Evolutionary conservation across 192 early-diverging fungal species (phyloP).

Genomic region (Rhizophlyctis rosea): DNA sequence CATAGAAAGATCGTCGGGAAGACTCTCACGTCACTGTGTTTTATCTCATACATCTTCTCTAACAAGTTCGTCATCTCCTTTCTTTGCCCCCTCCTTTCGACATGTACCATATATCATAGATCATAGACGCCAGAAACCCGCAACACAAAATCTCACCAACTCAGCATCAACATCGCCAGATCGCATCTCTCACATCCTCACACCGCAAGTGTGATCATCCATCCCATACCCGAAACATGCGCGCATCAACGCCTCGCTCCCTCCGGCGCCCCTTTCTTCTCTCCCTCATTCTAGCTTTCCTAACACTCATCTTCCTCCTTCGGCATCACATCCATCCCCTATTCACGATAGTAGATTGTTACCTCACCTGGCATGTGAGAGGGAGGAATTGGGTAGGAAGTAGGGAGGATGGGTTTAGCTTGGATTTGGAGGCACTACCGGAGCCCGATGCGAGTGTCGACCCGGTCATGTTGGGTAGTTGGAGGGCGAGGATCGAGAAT

Average conservation of each 20-base stretch:
- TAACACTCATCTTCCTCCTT: slow-evolving; percentile 9
- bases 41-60: no score
- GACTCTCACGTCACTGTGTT: no score
- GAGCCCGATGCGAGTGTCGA: slow-evolving; percentile 4
- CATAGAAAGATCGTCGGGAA: no score
- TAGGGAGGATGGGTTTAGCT: slow-evolving; percentile 11
- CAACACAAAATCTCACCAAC: no score
- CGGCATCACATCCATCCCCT: slow-evolving; percentile 19
- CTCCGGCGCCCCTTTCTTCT: background rate
- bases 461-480: background rate
- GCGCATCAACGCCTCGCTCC: background rate
- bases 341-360: slow-evolving; percentile 19
- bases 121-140: no score
- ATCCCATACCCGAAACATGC: background rate
- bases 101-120: no score
- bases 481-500: background rate
- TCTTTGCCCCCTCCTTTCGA: no score
- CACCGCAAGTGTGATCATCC: no score
- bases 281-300: background rate
- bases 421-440: slow-evolving; percentile 15
- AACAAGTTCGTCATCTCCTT: no score
- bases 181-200: no score
- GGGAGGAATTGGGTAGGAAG: slow-evolving; percentile 11
- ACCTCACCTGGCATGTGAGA: slow-evolving; percentile 18
- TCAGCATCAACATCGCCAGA: no score